These are phyloP conservation scores for Leptosphaerulina australis DNA, from an alignment of 2,329 filamentous ascomycete genomes.

Conservation along the genomic window DNA sequence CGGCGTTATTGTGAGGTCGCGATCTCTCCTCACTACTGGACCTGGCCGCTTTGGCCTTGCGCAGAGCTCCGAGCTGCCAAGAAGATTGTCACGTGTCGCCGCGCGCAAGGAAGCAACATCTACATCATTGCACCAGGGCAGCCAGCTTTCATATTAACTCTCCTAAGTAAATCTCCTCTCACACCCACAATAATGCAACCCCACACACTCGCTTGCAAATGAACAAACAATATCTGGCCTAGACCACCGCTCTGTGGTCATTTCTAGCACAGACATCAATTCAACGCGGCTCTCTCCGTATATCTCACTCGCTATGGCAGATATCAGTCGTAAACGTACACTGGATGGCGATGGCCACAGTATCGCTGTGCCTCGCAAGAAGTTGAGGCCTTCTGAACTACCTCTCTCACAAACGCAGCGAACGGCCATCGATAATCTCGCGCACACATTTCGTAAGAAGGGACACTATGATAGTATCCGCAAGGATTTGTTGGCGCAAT, in stretches of 20 bases:
- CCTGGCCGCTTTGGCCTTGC: conserved; percentile 4
- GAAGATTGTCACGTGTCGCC: conserved; percentile 19
- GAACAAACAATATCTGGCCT: neutral
- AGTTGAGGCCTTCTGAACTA: conserved; percentile 75
- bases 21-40: neutral
- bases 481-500: conserved; percentile 77
- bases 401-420: conserved; percentile 75
- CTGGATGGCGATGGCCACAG: conserved; percentile 37
- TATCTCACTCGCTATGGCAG: conserved; percentile 37
- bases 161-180: conserved; percentile 6
- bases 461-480: conserved; percentile 80
- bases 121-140: conserved; percentile 1
- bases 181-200: conserved; percentile 3
- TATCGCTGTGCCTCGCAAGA: conserved; percentile 55
- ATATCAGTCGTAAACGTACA: conserved; percentile 39
- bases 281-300: conserved; percentile 1
- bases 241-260: neutral
- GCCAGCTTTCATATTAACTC: conserved; percentile 6
- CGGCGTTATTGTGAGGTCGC: conserved; percentile 32
- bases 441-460: conserved; percentile 86
- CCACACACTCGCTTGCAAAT: conserved; percentile 10
- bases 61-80: conserved; percentile 25
- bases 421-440: conserved; percentile 73
- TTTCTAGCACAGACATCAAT: conserved; percentile 5
- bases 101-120: conserved; percentile 2